These are phyloP conservation scores for Tuber magnatum DNA, from an alignment of 495 filamentous ascomycete genomes.

Conservation along the genomic window DNA sequence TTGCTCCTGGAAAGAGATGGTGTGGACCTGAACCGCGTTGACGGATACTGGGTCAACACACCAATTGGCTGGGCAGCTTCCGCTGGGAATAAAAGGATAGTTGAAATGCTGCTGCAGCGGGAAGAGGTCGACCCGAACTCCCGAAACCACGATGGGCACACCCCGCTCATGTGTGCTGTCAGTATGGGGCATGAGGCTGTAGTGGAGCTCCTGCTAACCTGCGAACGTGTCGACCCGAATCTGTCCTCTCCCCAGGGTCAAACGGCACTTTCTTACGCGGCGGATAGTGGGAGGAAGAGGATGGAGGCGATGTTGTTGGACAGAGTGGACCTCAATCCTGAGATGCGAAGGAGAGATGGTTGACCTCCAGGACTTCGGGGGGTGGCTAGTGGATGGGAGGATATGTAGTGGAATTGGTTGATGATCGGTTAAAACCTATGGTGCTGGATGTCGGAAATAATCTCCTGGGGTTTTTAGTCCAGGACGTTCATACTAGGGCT, in stretches of 20 bases:
- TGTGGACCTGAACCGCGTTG: background rate
- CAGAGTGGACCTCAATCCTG: background rate
- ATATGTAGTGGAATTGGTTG: background rate
- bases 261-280: conserved; percentile 29
- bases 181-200: background rate
- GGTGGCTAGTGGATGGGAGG: background rate
- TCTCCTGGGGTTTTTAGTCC: background rate
- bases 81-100: background rate
- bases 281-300: conserved; percentile 20
- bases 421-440: background rate
- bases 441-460: background rate
- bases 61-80: background rate
- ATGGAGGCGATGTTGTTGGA: conserved; percentile 15
- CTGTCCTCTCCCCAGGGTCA: background rate
- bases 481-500: background rate
- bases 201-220: background rate
- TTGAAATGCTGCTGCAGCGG: background rate
- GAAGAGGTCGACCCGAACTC: background rate
- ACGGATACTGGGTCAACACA: background rate
- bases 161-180: background rate
- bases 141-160: background rate
- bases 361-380: background rate
- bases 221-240: background rate
- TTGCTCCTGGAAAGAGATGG: background rate
- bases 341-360: background rate